Percentiles rank a stretch among this genome's conserved stretches.
These are phyloP conservation scores for Escovopsis sp. DNA, from an alignment of 2,329 filamentous ascomycete species.

Conservation along the genomic window DNA sequence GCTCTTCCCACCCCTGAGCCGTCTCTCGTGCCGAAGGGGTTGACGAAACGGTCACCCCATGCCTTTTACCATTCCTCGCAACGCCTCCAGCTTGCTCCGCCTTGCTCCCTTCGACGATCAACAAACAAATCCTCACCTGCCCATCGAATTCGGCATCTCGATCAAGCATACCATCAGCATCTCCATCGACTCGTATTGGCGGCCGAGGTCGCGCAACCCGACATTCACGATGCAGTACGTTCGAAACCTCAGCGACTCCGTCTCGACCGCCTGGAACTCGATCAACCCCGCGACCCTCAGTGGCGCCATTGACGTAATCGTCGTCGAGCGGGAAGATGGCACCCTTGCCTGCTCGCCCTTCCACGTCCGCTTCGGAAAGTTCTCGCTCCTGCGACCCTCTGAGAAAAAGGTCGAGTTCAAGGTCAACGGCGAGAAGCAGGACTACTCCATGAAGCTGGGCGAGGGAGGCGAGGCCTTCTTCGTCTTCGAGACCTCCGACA, in stretches of 20 bases:
- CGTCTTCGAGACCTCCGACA: constrained; percentile 87
- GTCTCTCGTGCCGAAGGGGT: background rate
- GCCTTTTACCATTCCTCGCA: background rate
- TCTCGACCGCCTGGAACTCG: constrained; percentile 98
- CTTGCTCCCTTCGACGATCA: background rate
- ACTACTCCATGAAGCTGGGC: constrained; percentile 96
- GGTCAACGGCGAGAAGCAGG: constrained; percentile 82
- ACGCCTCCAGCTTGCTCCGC: background rate
- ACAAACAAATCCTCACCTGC: background rate
- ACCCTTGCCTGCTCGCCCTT: constrained; percentile 84
- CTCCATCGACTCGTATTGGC: background rate
- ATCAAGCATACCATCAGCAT: background rate
- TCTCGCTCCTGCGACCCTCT: constrained; percentile 82
- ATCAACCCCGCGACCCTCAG: constrained; percentile 96
- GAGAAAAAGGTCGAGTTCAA: constrained; percentile 99
- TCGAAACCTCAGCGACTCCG: constrained; percentile 82
- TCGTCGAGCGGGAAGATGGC: constrained; percentile 92
- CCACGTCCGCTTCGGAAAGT: constrained; percentile 97
- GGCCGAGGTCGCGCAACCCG: constrained; percentile 3
- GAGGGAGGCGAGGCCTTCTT: constrained; percentile 98
- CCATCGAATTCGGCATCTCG: background rate
- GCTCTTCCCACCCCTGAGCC: background rate
- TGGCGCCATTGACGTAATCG: constrained; percentile 96
- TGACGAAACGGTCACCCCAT: background rate
- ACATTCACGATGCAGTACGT: constrained; percentile 79